A percentile compares a stretch with the other conserved stretches of the same genome.
Conservation (phyloP, 2,329 filamentous ascomycete genomes). For the Scedosporium dehoogii region DNA sequence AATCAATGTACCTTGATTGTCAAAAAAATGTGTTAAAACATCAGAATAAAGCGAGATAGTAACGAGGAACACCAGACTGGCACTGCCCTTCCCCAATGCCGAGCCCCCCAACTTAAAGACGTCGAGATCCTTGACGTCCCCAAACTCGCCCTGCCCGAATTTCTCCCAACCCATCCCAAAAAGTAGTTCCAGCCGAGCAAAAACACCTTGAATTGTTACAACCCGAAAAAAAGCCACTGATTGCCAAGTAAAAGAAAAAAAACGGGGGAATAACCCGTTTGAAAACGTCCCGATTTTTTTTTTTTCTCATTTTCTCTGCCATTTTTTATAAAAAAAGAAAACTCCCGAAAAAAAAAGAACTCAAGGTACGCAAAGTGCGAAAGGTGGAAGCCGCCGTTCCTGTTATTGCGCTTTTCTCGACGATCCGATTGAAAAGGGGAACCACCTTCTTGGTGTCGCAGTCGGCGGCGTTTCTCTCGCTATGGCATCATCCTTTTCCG, state of each 20-base stretch:
- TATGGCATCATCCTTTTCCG: conserved; percentile 2
- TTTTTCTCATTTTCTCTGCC: neutral
- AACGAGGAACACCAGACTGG: neutral
- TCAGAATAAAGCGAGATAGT: conserved; percentile 2
- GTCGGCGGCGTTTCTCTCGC: neutral
- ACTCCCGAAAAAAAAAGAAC: neutral
- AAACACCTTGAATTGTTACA: neutral
- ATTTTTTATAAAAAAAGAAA: neutral
- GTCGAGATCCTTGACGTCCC: neutral
- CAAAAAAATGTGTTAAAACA: neutral
- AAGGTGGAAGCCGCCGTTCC: neutral
- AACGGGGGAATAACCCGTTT: neutral
- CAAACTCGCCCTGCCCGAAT: neutral
- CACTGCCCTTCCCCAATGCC: neutral
- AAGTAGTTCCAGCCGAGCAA: neutral
- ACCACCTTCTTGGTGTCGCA: neutral
- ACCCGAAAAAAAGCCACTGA: neutral
- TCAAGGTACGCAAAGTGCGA: neutral
- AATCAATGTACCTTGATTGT: neutral
- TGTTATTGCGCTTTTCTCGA: neutral
- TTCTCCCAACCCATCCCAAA: neutral
- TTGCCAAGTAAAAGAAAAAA: neutral
- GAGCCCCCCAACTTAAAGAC: conserved; percentile 3
- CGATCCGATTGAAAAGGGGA: neutral
- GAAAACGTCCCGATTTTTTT: neutral